Percentiles rank a stretch among this genome's conserved stretches.
Conservation (phyloP, 208 protist species). For the Wallacemonas sp. region DNA sequence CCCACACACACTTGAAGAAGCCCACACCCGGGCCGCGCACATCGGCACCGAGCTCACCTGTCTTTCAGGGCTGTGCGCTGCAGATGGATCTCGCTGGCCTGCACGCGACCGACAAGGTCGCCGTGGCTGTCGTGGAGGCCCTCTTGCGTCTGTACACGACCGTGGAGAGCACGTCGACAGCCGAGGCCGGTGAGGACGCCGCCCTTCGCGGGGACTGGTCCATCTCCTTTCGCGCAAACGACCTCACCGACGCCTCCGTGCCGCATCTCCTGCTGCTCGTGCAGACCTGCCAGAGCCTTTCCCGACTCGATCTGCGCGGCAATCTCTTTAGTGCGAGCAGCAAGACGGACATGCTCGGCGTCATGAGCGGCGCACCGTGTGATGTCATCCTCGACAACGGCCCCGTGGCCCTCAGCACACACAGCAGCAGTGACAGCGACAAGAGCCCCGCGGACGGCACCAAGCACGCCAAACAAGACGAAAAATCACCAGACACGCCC, state of each 20-base stretch:
- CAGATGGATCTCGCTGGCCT: constrained; percentile 34
- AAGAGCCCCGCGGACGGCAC: constrained; percentile 8
- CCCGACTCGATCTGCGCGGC: constrained; percentile 34
- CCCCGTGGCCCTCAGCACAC: constrained; percentile 5
- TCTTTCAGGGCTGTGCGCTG: constrained; percentile 9
- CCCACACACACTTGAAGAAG: constrained; percentile 2
- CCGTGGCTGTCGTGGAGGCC: constrained; percentile 60
- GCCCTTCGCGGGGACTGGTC: constrained; percentile 30
- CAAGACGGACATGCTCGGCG: constrained; percentile 25
- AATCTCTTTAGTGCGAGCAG: constrained; percentile 36
- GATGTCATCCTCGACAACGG: constrained; percentile 8
- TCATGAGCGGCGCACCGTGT: constrained; percentile 15
- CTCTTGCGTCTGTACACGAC: constrained; percentile 48
- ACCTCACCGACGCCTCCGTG: constrained; percentile 48
- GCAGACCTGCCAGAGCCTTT: constrained; percentile 34
- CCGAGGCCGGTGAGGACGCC: constrained; percentile 14
- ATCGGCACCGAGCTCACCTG: not conserved
- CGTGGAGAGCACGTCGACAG: not conserved
- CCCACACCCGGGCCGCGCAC: not conserved
- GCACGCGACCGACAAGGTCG: constrained; percentile 47
- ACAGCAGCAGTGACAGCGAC: constrained; percentile 14
- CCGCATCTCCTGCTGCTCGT: constrained; percentile 58
- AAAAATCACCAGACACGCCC: not conserved
- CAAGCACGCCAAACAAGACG: not conserved
- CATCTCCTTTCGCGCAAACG: constrained; percentile 38